Evolutionary conservation across 768 basidiomycete species (phyloP), one percentile per base, ranked within the genome.

Genomic region (Leccinum longicurvipes): DNA sequence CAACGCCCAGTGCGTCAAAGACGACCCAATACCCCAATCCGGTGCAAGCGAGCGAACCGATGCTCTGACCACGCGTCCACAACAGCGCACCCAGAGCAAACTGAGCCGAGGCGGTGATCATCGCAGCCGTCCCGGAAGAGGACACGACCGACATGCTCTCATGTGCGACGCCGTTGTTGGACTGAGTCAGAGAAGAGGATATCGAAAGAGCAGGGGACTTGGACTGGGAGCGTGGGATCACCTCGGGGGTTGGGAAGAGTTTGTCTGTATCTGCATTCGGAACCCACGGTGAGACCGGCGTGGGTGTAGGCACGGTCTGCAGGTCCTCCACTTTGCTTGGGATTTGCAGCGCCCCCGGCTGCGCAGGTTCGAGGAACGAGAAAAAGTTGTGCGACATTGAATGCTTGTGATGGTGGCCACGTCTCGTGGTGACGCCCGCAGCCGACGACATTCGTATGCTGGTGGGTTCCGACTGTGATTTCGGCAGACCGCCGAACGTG

Each of bases 21-120:
- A 98, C 93, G 23, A 96, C 85, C 85, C 96, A 89, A 67, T 99
- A 99, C 0, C 96, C 97, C 17, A 99, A 71, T 0, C 93, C 97
- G 1, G 96, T 96, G 53, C 88, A 85, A 8, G 88, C 80, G 27
- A 98, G 74, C 47, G 92, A 93, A 17, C 94, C 94, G 21, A 85
- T 82, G 57, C 87, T 85, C 71, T 99, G 97, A 2, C 94, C 95
- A 23, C 78, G 79, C 0, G 93, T 86, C 97, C 97, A 99, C 9
- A 98, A 59, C 64, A 80, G 82, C 3, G 84, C 84, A 0, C 90
- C 90, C 2, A 91, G 72, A 4, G 79, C 59, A 53, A 91, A 88
- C 61, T 89, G 84, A 1, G 70, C 70, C 2, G 61, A 64, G 0
- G 72, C 67, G 11, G 59, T 65, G 46, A 60, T 19, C 32, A 53